Base-by-base conservation (phyloP, 352 stramenopile genomes). In the Phytophthora sojae region DNA sequence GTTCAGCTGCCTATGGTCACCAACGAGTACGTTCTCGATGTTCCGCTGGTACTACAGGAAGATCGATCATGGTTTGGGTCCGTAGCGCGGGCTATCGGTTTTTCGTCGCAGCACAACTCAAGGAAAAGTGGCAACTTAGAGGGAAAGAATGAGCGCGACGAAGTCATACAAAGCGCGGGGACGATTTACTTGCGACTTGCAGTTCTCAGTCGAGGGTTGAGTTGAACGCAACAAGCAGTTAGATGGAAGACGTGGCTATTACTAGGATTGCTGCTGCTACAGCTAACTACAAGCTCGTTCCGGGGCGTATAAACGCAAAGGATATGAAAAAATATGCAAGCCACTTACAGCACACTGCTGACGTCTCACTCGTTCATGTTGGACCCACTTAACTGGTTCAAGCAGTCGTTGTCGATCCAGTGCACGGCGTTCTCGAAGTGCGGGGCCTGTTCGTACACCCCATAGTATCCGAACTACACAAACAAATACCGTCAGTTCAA, bases 401-500 rank as follows among this genome's bases (percentile, higher is more conserved):
- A 52, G 66, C 79, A 89, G 3, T 75, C 75, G 52, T 82, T 76
- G 6, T 79, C 47, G n/a, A 87, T 67, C 81, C 81, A 89, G 44
- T 79, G 55, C 60, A 86, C 32, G 5, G 81, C 81, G 30, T 80
- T 79, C 9, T 77, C 29, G 54, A 83, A 86, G 77, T 86, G 61
- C 9, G 75, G 71, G 7, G 67, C 54, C 50, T 87, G 69, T 47
- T 89, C 81, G 64, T 87, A 89, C 54, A 85, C 75, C 17, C 79
- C 79, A n/a, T 85, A 85, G 62, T 73, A 88, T 35, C 77, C 80
- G 44, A 89, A 86, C 75, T 89, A 49, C 23, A 61, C 0, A 56
- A 30, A 61, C 25, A 65, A 45, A 69, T 19, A 32, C 23, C 8
- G 55, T 57, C 19, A 53, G 47, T 54, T 49, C 2, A 23, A 45